Conservation (phyloP, 1,284 basidiomycete genomes). For the Volvariella surrecta region DNA sequence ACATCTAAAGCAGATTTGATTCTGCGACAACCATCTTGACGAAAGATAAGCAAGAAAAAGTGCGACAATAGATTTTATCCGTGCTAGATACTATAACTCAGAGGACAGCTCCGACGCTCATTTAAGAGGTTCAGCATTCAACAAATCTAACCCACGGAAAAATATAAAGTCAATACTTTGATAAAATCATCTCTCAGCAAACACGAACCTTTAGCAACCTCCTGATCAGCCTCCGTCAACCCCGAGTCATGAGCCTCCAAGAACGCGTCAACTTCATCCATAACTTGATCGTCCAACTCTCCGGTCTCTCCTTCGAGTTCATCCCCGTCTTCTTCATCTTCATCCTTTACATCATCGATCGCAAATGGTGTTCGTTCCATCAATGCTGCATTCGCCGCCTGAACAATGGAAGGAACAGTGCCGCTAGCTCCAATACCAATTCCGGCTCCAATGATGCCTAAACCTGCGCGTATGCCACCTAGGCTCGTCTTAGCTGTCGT, state of each 20-base stretch:
- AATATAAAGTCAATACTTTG: conserved; percentile 7
- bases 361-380: conserved; percentile 90
- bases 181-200: background rate
- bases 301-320: conserved; percentile 50
- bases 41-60: too few species aligned
- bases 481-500: conserved; percentile 17
- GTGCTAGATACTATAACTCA: too few species aligned
- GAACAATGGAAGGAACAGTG: conserved; percentile 57
- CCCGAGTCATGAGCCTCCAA: conserved; percentile 86
- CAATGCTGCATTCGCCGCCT: conserved; percentile 74
- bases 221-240: conserved; percentile 77
- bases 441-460: too few species aligned
- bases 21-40: too few species aligned
- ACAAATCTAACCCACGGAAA: conserved; percentile 37
- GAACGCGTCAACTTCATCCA: conserved; percentile 94
- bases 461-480: too few species aligned
- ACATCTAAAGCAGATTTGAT: too few species aligned
- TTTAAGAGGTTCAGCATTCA: conserved; percentile 58
- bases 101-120: too few species aligned
- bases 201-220: conserved; percentile 64
- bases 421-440: too few species aligned
- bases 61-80: too few species aligned
- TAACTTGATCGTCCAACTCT: conserved; percentile 65
- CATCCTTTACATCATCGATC: conserved; percentile 86
- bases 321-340: conserved; percentile 65